A percentile compares a stretch with the other conserved stretches of the same genome.
Conservation (phyloP, 129 eudicot genomes). For the Artemisia annua region DNA sequence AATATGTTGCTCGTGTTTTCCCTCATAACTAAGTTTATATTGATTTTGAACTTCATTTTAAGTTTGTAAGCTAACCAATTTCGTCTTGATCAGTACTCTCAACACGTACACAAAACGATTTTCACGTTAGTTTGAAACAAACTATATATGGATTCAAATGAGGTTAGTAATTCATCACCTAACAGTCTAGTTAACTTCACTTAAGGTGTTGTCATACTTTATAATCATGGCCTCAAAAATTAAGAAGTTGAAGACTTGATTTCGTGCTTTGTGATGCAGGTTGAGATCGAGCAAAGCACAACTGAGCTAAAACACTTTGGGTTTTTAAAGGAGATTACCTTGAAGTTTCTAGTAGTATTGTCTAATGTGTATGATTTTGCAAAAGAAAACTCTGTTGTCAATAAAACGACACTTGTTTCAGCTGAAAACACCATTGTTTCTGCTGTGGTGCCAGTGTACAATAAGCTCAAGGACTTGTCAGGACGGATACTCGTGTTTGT, state of each 20-base stretch:
- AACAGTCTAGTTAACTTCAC: not conserved
- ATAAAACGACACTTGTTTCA: slow-evolving; percentile 38
- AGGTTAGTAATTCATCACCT: slow-evolving; percentile 30
- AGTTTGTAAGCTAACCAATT: no score
- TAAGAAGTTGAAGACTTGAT: slow-evolving; percentile 1
- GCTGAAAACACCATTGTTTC: slow-evolving; percentile 52
- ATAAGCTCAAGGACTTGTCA: slow-evolving; percentile 44
- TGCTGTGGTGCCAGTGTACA: slow-evolving; percentile 50
- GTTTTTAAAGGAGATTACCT: slow-evolving; percentile 44
- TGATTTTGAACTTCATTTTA: no score
- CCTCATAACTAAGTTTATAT: not conserved
- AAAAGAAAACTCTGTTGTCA: slow-evolving; percentile 55
- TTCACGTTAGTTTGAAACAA: no score
- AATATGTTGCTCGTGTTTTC: slow-evolving; percentile 23
- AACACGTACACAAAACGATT: no score
- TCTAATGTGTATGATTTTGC: slow-evolving; percentile 50
- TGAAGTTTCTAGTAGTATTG: slow-evolving; percentile 33
- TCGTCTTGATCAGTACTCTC: no score
- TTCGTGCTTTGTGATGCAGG: slow-evolving; percentile 21
- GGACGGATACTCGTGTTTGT: slow-evolving; percentile 46
- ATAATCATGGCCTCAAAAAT: not conserved
- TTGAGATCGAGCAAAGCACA: slow-evolving; percentile 34
- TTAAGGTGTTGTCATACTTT: not conserved
- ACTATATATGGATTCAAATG: slow-evolving; percentile 30
- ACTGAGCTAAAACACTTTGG: slow-evolving; percentile 52